Conservation (phyloP, 169 alveolate species). For the Plasmodium gonderi region DNA sequence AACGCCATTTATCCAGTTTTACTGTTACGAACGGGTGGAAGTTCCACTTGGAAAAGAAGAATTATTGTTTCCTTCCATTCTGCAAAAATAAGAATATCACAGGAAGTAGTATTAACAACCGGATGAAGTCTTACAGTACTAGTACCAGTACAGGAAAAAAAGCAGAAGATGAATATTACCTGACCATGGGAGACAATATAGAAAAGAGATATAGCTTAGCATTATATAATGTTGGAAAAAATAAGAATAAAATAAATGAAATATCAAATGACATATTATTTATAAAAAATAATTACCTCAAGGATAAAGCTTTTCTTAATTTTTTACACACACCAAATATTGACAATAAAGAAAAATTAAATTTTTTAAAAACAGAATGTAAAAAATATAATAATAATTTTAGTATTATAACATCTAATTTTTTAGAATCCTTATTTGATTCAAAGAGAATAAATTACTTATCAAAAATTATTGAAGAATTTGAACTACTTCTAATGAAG, state of each 20-base stretch:
- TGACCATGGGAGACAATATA: conserved; percentile 71
- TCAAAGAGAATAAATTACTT: conserved; percentile 54
- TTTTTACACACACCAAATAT: conserved; percentile 70
- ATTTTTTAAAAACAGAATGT: conserved; percentile 63
- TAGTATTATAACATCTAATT: conserved; percentile 36
- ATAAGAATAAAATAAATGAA: conserved; percentile 53
- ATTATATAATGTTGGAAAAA: conserved; percentile 65
- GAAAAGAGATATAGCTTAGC: conserved; percentile 74
- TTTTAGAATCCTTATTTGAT: conserved; percentile 59
- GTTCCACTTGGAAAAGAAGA: conserved; percentile 3
- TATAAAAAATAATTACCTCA: conserved; percentile 42
- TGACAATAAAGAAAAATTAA: conserved; percentile 22
- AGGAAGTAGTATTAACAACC: background rate
- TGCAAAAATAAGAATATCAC: background rate
- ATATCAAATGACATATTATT: conserved; percentile 49
- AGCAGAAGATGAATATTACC: conserved; percentile 42
- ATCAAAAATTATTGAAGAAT: conserved; percentile 59
- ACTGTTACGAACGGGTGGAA: background rate
- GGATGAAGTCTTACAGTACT: background rate
- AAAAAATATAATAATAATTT: conserved; percentile 58
- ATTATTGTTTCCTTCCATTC: background rate
- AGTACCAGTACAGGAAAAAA: conserved; percentile 15
- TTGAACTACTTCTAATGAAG: conserved; percentile 49
- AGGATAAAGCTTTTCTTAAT: conserved; percentile 32
- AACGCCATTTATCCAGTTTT: background rate